Evolutionary conservation across 306 rosid genomes (phyloP), one percentile per base, ranked within the genome.

Genomic region (Albizia julibrissin): DNA sequence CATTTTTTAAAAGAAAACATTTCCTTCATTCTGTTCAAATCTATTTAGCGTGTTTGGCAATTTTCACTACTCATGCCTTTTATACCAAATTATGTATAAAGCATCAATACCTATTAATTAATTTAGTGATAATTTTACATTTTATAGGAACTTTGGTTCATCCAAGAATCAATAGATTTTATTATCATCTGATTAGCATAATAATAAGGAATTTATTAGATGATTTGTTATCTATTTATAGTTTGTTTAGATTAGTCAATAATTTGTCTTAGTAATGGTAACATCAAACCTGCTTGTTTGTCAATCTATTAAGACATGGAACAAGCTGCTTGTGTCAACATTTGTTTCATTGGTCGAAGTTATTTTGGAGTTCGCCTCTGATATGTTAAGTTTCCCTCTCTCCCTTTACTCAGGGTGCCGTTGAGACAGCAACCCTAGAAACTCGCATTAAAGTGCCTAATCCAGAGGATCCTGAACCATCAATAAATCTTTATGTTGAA

Each of bases 371-470:
- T 82, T 73, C 52, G 75, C 74, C 27, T 82, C 78, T 84, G 43
- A 79, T 79, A 22, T 21, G 42, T 70, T 65, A 75, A 67, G 10
- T 80, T 71, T 72, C 42, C 70, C 71, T 37, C 79, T 72, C 49
- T 43, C 74, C 78, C 65, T 52, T 78, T 89, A 74, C 84, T 82
- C 86, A 96, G 99, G 99, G 98, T 65, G 99, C 92, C 79, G 62
- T 92, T 66, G 98, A 94, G 83, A 92, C 94, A 37, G 80, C 94
- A 67, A 86, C 93, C 26, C 59, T 93, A 88, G 98, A 96, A 76
- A 79, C 95, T 72, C 98, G 98, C 82, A 88, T 94, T 81, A 93
- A 96, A 87, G 99, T 93, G 83, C 89, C 88, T 81, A 96, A 91
- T 78, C 92, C 97, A 40, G 97, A 90, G 66, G 94, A 89, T 88